Evolutionary conservation across 73 alveolate genomes (phyloP), one percentile per base, ranked within the genome.

Genomic region (Tetrahymena elliotti): DNA sequence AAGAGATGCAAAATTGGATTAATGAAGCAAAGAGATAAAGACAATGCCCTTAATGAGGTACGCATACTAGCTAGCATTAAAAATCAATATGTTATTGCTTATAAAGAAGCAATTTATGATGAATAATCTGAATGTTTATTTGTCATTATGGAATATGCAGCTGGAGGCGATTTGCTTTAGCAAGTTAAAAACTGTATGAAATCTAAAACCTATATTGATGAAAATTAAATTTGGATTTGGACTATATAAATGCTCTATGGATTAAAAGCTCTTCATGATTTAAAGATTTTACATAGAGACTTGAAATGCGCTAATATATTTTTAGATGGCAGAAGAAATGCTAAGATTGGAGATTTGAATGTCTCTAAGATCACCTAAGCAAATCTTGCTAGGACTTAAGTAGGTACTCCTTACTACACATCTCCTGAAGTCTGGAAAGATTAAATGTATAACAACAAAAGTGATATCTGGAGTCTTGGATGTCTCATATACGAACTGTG

Each of bases 391-490:
- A 84, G 93, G 82, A 97, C 99, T 13, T 94, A 97, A 93, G 97
- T 98, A 1, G 99, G 99, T 18, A 97, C 99, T 33, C 99, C 99
- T 33, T 97, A 97, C 93, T 97, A 97, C 93, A 97, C 98, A 7
- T 83, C 98, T 54, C 99, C 99, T 6, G 99, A 97, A 82, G 99
- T 97, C 6, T 97, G 98, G 98, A 97, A 97, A 83, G 98, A 96
- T 37, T 41, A 95, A 95, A 99, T 99, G 33, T 98, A 98, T 94
- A 98, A 98, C 94, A 94, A 37, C 35, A 84, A 94, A 93, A 94
- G 96, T 52, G 96, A 94, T 52, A 94, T 94, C 33, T 94, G 96
- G 96, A 84, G 95, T 31, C 93, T 94, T 22, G 96, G 96, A 12
- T 93, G 95, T 13, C 54, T 94, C 8, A 84, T 94, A 35, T 94